Conservation (phyloP, 352 stramenopile species). For the Sclerospora graminicola region DNA sequence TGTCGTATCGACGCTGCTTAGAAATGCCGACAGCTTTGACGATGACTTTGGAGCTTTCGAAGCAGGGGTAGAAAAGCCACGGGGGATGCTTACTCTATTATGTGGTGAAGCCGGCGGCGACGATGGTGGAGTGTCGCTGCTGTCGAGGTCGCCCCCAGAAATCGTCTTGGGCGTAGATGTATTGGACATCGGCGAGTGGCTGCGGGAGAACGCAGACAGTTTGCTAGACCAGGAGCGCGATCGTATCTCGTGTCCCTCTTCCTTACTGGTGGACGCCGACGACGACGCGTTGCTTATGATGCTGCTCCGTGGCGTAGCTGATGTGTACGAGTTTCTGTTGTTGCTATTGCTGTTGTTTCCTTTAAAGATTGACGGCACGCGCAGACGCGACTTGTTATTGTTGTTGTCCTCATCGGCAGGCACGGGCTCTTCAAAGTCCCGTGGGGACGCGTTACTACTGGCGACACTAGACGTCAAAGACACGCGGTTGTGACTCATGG, state of each 20-base stretch:
- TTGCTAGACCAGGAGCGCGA: conserved; percentile 55
- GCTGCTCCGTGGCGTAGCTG: conserved; percentile 20
- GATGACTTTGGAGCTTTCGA: conserved; percentile 16
- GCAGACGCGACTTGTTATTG: conserved; percentile 28
- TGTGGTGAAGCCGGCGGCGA: conserved; percentile 19
- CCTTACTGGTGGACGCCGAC: conserved; percentile 15
- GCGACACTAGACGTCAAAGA: conserved; percentile 26
- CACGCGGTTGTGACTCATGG: conserved; percentile 9
- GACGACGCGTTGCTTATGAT: conserved; percentile 27
- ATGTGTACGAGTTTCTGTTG: conserved; percentile 5
- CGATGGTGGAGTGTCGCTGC: conserved; percentile 11
- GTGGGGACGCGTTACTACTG: conserved; percentile 20
- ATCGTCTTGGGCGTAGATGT: conserved; percentile 17
- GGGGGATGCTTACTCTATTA: conserved; percentile 22
- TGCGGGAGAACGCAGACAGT: conserved; percentile 45
- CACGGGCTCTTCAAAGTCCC: conserved; percentile 17
- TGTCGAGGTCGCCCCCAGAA: conserved; percentile 8
- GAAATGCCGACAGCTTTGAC: conserved; percentile 53
- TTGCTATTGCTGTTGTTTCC: conserved; percentile 12
- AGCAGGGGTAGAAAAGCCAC: conserved; percentile 20
- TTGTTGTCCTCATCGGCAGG: conserved; percentile 13
- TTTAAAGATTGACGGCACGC: conserved; percentile 50
- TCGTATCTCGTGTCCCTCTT: conserved; percentile 13
- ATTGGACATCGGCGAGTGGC: conserved; percentile 28
- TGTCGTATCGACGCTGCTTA: conserved; percentile 43